phyloP scores from a whole-genome alignment of 768 basidiomycete genomes.

The Psilocybe azurescens region DNA sequence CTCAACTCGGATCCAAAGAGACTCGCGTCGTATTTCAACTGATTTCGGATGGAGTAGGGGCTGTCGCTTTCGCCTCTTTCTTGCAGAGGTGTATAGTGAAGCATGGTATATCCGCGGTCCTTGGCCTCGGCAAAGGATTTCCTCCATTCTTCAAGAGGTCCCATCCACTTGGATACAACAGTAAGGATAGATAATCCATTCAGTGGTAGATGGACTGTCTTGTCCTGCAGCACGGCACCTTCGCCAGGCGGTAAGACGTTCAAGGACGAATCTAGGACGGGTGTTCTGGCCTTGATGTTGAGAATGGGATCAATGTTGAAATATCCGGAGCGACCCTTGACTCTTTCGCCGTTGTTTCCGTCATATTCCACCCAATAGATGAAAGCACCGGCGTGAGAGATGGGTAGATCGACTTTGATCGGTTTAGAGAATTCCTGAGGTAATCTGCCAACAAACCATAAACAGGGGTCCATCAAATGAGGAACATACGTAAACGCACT shows the following conservation, averaged over 20 bases:
- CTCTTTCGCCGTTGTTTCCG: conserved; percentile 60
- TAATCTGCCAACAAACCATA: conserved; percentile 51
- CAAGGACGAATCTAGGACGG: conserved; percentile 67
- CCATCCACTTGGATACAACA: conserved; percentile 99
- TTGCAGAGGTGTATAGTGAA: conserved; percentile 96
- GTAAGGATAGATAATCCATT: conserved; percentile 90
- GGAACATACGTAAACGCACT: conserved; percentile 50
- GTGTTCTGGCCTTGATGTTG: conserved; percentile 70
- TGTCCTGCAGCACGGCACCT: conserved; percentile 57
- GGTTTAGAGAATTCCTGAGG: conserved; percentile 89
- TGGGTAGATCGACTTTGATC: conserved; percentile 92
- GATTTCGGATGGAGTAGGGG: conserved; percentile 93
- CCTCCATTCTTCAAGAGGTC: conserved; percentile 77
- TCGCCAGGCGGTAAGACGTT: conserved; percentile 55
- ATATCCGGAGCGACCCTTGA: conserved; percentile 88
- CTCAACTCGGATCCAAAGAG: conserved; percentile 56
- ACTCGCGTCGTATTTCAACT: conserved; percentile 80
- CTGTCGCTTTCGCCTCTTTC: conserved; percentile 88
- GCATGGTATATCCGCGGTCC: conserved; percentile 95
- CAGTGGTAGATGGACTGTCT: conserved; percentile 74
- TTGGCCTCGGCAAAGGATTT: conserved; percentile 83
- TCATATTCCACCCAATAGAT: conserved; percentile 96
- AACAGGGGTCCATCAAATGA: conserved; percentile 1
- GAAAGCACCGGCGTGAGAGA: conserved; percentile 96
- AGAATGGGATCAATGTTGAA: conserved; percentile 97